phyloP scores from a whole-genome alignment of 2,329 filamentous ascomycete species.

The Colletotrichum spinosum region DNA sequence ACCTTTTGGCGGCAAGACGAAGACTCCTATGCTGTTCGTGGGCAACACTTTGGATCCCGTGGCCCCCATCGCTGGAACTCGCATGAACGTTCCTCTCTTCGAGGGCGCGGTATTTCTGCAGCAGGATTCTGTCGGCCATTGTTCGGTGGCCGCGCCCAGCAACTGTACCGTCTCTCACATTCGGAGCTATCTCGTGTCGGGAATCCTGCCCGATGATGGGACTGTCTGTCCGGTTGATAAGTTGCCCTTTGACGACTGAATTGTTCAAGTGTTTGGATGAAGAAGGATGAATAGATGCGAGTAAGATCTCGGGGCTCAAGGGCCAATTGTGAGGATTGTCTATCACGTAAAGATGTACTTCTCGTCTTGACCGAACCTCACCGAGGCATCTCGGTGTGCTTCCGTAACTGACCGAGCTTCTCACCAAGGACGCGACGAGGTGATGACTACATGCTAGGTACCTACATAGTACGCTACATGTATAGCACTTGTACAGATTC shows the following conservation, averaged over 20 bases:
- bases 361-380: too few species aligned
- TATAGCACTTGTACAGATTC: too few species aligned
- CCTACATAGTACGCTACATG: too few species aligned
- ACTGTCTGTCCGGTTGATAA: neutral
- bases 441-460: too few species aligned
- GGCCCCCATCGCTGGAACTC: slow-evolving; percentile 4
- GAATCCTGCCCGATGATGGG: neutral
- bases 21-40: slow-evolving; percentile 13
- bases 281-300: neutral
- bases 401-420: too few species aligned
- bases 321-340: too few species aligned
- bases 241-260: neutral
- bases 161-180: slow-evolving; percentile 1
- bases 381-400: too few species aligned
- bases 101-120: slow-evolving; percentile 11
- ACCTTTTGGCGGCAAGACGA: slow-evolving; percentile 41
- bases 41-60: slow-evolving; percentile 17
- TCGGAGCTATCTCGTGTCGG: slow-evolving; percentile 11
- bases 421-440: too few species aligned
- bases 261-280: neutral
- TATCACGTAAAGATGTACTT: too few species aligned
- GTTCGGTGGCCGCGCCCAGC: neutral
- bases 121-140: slow-evolving; percentile 13
- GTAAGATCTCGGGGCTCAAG: too few species aligned
- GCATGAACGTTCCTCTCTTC: neutral